Percentiles rank a stretch among this genome's conserved stretches.
These are phyloP conservation scores for Chlorella sp. DNA, from an alignment of 139 green algal species.

Conservation along the genomic window DNA sequence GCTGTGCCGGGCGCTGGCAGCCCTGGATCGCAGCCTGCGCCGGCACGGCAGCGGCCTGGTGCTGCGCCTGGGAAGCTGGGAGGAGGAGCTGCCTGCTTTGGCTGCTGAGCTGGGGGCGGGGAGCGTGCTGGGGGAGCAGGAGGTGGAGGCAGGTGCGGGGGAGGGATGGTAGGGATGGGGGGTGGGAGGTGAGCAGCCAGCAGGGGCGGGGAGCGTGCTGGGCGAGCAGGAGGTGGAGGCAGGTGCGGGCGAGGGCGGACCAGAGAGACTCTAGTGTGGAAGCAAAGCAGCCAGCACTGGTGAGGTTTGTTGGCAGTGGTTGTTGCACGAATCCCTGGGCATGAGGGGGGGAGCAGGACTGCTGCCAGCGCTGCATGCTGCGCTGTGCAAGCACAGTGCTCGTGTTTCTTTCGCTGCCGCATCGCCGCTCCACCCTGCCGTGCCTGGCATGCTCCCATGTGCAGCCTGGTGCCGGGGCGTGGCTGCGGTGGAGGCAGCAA, in stretches of 20 bases:
- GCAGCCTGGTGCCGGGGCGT: conserved; percentile 30
- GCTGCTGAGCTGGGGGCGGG: conserved; percentile 27
- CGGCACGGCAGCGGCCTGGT: conserved; percentile 63
- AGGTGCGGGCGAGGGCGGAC: background rate
- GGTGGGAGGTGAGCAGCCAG: background rate
- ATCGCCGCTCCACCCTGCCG: background rate
- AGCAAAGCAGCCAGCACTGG: background rate
- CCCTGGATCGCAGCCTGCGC: conserved; percentile 54
- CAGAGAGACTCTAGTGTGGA: background rate
- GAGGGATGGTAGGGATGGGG: too few relatives aligned
- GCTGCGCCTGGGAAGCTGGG: conserved; percentile 52
- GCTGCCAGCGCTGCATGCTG: background rate
- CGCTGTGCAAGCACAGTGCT: background rate
- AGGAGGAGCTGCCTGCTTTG: conserved; percentile 46
- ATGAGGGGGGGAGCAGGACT: too few relatives aligned
- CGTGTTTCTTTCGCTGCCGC: background rate
- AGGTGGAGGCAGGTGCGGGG: conserved; percentile 60
- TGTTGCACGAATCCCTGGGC: background rate
- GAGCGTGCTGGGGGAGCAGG: conserved; percentile 63
- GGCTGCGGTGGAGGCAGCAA: background rate
- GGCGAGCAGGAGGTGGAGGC: conserved; percentile 73
- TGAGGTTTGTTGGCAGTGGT: background rate
- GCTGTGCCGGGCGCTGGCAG: conserved; percentile 50
- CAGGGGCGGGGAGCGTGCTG: conserved; percentile 45
- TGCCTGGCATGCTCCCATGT: background rate